Base-by-base conservation (phyloP, 345 rosid species). In the Stellera chamaejasme region DNA sequence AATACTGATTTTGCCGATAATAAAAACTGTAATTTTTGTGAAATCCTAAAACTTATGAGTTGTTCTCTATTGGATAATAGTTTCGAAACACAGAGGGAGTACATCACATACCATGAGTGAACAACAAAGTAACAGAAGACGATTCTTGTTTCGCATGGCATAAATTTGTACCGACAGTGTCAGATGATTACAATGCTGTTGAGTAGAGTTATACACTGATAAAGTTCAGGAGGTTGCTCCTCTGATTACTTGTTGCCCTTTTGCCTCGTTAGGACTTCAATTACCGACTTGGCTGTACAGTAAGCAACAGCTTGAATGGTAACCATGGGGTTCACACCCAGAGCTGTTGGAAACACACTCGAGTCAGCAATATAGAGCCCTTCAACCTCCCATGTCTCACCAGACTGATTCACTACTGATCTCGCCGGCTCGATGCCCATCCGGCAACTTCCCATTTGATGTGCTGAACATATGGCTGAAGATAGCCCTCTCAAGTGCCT, bases 381-480 rank as follows among this genome's bases (percentile, higher is more conserved):
- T 43, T 82, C 80, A 1, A 87, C 75, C 52, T 84, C 94, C 96
- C 96, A 87, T 42, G 90, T 79, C 71, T 90, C 94, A 3, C 96
- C 94, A 67, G 61, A 79, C 41, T 82, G 77, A 54, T 66, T 72
- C 79, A 90, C 96, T 11, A 71, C 94, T 0, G 96, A 87, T 15
- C 52, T 61, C 54, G 65, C 75, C 2, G 83, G 84, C 25, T 71
- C 74, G 4, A 65, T 60, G 12, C 96, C 97, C 94, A 90, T 87
- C 62, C 91, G 70, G 69, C 94, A 90, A 57, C 94, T 90, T 19
- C 93, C 96, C 96, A 87, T 87, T 70, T 90, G 94, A 68, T 90
- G 96, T 45, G 96, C 96, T 32, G 97, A 90, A 65, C 85, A 66
- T 23, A 87, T 57, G 11, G 74, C 78, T 4, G 79, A 66, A 5